Conservation (phyloP, 2,329 filamentous ascomycete species). For the Diaporthe sp. region DNA sequence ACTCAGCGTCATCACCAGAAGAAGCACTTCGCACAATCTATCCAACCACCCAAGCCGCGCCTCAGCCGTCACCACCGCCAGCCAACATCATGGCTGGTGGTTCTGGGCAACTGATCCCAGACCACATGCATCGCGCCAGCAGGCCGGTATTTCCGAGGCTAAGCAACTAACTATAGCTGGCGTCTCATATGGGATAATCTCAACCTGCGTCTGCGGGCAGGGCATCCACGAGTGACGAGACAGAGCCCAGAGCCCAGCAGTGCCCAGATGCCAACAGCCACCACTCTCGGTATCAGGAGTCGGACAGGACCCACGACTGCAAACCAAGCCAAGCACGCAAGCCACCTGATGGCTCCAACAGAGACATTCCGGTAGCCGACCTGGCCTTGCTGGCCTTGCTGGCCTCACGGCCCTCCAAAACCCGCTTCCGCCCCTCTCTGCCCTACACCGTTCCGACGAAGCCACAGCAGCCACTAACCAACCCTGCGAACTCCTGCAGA, state of each 20-base stretch:
- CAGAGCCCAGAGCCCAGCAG: not conserved
- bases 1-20: slow-evolving; percentile 12
- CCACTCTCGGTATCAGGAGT: slow-evolving; percentile 7
- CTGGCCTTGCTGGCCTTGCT: not conserved
- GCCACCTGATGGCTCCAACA: slow-evolving; percentile 7
- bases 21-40: not conserved
- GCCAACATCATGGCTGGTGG: not conserved
- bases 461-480: slow-evolving; percentile 10
- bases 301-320: slow-evolving; percentile 6
- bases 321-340: not conserved
- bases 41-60: slow-evolving; percentile 4
- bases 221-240: slow-evolving; percentile 13
- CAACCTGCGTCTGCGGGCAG: slow-evolving; percentile 14
- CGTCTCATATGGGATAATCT: slow-evolving; percentile 20
- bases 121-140: not conserved
- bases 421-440: not conserved
- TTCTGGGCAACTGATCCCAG: slow-evolving; percentile 6
- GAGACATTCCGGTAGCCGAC: slow-evolving; percentile 19
- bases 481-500: slow-evolving; percentile 11
- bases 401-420: too few relatives aligned
- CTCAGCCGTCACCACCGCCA: not conserved
- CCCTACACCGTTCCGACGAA: slow-evolving; percentile 2
- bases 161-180: slow-evolving; percentile 21
- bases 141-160: slow-evolving; percentile 19
- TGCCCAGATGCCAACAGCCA: slow-evolving; percentile 17